Evolutionary conservation across 2,329 filamentous ascomycete species (phyloP), one percentile per base, ranked within the genome.

Genomic region (Exophiala bonariae): DNA sequence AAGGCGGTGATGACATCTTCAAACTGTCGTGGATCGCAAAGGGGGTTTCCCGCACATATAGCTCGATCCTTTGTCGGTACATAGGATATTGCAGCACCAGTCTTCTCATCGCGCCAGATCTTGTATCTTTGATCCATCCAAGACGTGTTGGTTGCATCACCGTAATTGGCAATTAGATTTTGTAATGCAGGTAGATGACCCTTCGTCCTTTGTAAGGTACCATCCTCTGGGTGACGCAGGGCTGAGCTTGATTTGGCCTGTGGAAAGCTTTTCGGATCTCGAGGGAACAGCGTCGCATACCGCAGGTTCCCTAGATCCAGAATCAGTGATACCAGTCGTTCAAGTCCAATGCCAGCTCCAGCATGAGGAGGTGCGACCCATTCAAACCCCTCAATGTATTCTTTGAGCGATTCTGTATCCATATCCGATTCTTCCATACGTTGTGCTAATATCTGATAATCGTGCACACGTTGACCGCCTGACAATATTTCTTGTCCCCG

Each of bases 91-190:
- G 87, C 87, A 0, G 87, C 88, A 32, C 88, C 88, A 1, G 84
- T 88, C 18, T 72, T 65, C 2, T 76, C 67, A 61, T 92, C 86
- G 18, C 87, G 82, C 86, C 86, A 93, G 44, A 90, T 81, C 52
- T 85, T 74, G 62, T 88, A 92, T 10, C 87, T 80, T n/a, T 87
- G 84, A 63, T 92, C 88, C 4, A 91, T 77, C 87, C 87, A 92
- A 0, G 87, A 89, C 0, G 88, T 93, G 66, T 92, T 92, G 53
- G 86, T 87, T 1, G 88, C 87, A 63, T 92, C 88, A 53, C 88
- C 88, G 58, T 93, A 93, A 67, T 92, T 93, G 63, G 86, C 87
- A 64, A 92, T 91, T 39, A 92, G 82, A 64, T 91, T 85, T 64
- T 89, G 85, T 2, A 93, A 64, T 0, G 85, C 75, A 30, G 41